Evolutionary conservation across 2,329 filamentous ascomycete genomes (phyloP).

Genomic region (Emericellopsis atlantica): DNA sequence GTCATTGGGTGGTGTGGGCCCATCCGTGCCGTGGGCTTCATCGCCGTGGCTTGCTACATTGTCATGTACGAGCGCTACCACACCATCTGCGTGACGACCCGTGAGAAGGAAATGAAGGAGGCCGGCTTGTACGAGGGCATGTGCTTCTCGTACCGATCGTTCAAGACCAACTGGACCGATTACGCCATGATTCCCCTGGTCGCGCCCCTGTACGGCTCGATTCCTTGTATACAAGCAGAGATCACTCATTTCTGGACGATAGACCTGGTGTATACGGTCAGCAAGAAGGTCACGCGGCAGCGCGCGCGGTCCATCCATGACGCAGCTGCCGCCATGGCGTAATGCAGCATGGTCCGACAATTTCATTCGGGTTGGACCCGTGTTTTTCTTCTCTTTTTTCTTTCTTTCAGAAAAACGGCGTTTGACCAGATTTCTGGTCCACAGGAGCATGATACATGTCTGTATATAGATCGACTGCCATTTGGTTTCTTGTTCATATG

Average conservation of each 20-base stretch:
- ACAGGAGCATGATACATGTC: slow-evolving; percentile 9
- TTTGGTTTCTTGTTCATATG: slow-evolving; percentile 31
- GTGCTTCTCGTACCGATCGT: slow-evolving; percentile 47
- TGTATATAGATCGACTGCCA: slow-evolving; percentile 31
- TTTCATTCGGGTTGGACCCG: not conserved
- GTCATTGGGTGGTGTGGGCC: slow-evolving; percentile 47
- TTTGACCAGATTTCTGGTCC: too few species aligned
- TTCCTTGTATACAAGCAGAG: slow-evolving; percentile 56
- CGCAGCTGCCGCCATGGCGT: slow-evolving; percentile 30
- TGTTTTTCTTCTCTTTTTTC: not conserved
- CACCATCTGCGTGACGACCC: slow-evolving; percentile 42
- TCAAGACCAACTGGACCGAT: slow-evolving; percentile 46
- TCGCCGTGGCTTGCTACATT: slow-evolving; percentile 50
- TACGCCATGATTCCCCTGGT: slow-evolving; percentile 54
- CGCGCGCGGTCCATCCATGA: slow-evolving; percentile 26
- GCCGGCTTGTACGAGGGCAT: slow-evolving; percentile 53
- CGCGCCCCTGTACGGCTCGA: slow-evolving; percentile 53
- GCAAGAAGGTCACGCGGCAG: slow-evolving; percentile 51
- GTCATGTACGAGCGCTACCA: slow-evolving; percentile 59
- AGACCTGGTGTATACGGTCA: slow-evolving; percentile 58
- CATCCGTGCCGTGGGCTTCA: slow-evolving; percentile 47
- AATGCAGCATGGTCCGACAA: slow-evolving; percentile 8
- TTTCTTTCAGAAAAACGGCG: not conserved
- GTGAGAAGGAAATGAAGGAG: slow-evolving; percentile 53
- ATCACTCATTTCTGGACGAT: slow-evolving; percentile 59